Base-by-base conservation (phyloP, 192 early-diverging fungal species). In the Jimgerdemannia lactiflua region DNA sequence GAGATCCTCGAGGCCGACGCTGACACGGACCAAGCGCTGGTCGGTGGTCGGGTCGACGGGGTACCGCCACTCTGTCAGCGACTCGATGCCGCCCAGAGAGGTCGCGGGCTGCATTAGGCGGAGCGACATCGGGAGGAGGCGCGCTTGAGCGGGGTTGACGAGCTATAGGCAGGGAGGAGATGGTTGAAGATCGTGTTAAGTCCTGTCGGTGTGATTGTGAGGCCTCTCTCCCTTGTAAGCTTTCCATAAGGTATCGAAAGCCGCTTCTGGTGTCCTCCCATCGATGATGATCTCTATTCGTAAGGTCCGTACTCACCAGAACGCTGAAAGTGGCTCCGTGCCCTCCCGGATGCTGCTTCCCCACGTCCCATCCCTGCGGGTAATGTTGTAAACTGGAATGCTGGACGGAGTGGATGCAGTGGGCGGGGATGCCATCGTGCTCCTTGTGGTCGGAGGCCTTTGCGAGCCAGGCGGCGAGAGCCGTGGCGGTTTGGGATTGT, bases 61-160 rank as follows among this genome's bases (percentile, higher is more conserved):
- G 41, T 82, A 77, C 41, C 92, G 82, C 92, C 92, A 94, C 71
- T 94, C 92, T 42, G 88, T 83, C 67, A 90, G 75, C n/a, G 83
- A 84, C 80, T 93, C 91, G 39, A 86, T 81, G 20, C 89, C 89
- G 71, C 92, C 92, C 4, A 94, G 81, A 7, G 84, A 86, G 6
- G 92, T 94, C 40, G 92, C 91, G 71, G 89, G 85, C 1, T 69
- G 63, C 65, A 88, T 79, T 11, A 89, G 77, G 8, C 65, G 10
- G 49, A 92, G 78, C 20, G 77, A 70, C 2, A 79, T 65, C 1
- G 84, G 80, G 18, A 90, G 72, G 41, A 81, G 81, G 71, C 84
- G 64, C 3, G 92, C 92, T 65, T 85, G 81, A 4, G 76, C 73
- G 19, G 78, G 79, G 19, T 82, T 75, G 7, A 66, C 78, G 71